A percentile compares a stretch with the other conserved stretches of the same genome.
These are phyloP conservation scores for Solanum hybrid DNA, from an alignment of 305 asterid genomes.

Conservation along the genomic window DNA sequence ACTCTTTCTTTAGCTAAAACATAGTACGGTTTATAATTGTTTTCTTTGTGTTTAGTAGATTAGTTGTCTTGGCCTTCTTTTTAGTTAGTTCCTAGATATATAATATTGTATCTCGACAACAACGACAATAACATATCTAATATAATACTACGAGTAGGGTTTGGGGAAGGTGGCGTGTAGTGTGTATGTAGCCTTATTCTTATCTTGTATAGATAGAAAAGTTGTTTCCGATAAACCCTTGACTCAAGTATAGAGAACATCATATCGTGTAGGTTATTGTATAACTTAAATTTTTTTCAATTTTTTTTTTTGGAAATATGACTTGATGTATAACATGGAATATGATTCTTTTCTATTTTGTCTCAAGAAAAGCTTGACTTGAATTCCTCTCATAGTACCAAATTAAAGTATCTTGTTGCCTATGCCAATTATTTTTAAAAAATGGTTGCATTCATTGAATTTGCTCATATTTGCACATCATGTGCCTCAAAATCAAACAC, in stretches of 20 bases:
- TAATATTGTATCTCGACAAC: not conserved
- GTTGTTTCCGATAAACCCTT: not conserved
- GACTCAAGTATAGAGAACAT: too few relatives aligned
- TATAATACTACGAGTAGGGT: not conserved
- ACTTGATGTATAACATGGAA: not conserved
- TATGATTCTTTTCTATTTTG: not conserved
- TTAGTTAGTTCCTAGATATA: not conserved
- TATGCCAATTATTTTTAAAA: not conserved
- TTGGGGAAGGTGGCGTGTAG: not conserved
- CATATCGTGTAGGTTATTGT: not conserved
- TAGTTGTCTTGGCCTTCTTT: slow-evolving; percentile 4
- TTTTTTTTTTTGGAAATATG: not conserved
- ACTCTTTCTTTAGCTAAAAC: not conserved
- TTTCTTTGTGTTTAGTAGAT: not conserved
- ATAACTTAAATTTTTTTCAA: too few relatives aligned
- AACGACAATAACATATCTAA: not conserved
- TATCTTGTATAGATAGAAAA: not conserved
- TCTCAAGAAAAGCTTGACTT: slow-evolving; percentile 24
- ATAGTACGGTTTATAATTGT: not conserved
- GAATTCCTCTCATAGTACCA: slow-evolving; percentile 18
- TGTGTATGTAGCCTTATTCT: not conserved
- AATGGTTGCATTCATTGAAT: slow-evolving; percentile 19
- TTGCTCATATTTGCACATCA: slow-evolving; percentile 5
- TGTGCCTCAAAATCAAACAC: slow-evolving; percentile 17
- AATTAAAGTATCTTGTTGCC: not conserved